Conservation (phyloP, 768 basidiomycete genomes). For the Strobilomyces dryophilus region DNA sequence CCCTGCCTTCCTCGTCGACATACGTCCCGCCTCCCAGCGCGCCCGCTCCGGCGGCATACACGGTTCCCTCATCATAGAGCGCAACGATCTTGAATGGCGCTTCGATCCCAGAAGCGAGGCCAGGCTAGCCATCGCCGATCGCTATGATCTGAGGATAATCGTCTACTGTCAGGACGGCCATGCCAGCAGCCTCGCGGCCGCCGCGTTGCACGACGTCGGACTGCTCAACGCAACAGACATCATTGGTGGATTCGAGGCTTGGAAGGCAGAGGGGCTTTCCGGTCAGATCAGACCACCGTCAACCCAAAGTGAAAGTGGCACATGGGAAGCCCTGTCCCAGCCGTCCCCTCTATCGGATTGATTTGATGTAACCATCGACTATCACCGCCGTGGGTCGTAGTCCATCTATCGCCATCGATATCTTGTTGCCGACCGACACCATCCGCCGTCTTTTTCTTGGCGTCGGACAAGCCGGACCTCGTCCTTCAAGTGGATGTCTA, state of each 20-base stretch:
- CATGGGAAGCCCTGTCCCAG: constrained; percentile 29
- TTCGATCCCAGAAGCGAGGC: constrained; percentile 66
- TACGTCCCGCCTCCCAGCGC: constrained; percentile 62
- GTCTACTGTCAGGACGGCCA: constrained; percentile 74
- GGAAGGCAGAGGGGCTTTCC: constrained; percentile 68
- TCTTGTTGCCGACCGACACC: no score
- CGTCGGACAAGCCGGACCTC: no score
- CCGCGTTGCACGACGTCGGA: constrained; percentile 64
- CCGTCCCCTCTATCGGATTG: constrained; percentile 24
- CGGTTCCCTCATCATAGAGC: constrained; percentile 69
- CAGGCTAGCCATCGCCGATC: constrained; percentile 61
- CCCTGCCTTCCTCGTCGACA: constrained; percentile 75
- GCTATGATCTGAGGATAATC: constrained; percentile 72
- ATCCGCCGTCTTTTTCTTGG: no score
- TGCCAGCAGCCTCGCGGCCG: constrained; percentile 69
- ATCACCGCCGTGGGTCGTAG: neutral
- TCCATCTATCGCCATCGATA: no score
- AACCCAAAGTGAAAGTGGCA: constrained; percentile 27
- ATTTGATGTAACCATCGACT: no score
- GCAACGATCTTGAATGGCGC: constrained; percentile 76
- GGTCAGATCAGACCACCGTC: constrained; percentile 37
- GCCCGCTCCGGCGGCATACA: constrained; percentile 53
- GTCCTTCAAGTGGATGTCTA: no score
- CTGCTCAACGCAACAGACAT: constrained; percentile 74
- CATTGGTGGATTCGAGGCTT: constrained; percentile 68